Evolutionary conservation across 176 grass and related monocot genomes (phyloP), one percentile per base, ranked within the genome.

Genomic region (Echinochloa phyllopogon): DNA sequence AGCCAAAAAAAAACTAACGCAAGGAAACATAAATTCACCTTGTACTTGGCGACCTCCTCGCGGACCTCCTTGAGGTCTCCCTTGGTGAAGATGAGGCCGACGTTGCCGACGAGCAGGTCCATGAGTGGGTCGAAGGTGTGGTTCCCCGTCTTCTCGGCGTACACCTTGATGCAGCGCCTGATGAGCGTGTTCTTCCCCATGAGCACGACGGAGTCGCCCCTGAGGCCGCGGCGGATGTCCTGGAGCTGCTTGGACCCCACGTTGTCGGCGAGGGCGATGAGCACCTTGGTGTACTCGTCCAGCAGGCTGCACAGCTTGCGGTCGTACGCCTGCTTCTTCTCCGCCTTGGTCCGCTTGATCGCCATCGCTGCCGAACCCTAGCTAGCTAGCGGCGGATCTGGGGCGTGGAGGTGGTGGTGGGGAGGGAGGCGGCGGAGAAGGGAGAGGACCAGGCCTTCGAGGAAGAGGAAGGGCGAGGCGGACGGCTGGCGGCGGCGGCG

Each of bases 161-260:
- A 70, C 4, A 77, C 83, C 91, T 91, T 96, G 76, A 96, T 91
- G 88, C 94, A 96, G 10, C 94, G 80, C 38, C 94, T 59, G 86
- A 96, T 93, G 60, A 96, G 89, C 33, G 94, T 96, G 67, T 96
- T 96, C 89, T 96, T 96, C 5, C 94, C 94, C 94, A 96, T 93
- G 72, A 96, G 87, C 38, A 96, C 87, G 9, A 96, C 77, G 4
- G 94, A 96, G 87, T 96, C 94, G 2, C 94, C 94, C 53, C 94
- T 80, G 55, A 96, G 82, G 0, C 94, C 94, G 52, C 40, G 85
- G 73, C 94, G 86, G 77, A 96, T 93, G 53, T 84, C 89, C 86
- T 96, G 94, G 39, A 96, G 91, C 89, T 96, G 94, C 67, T 84
- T 93, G 72, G 94, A 96, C 6, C 94, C 94, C 56, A 96, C 94